These are phyloP conservation scores for Guadua angustifolia DNA, from an alignment of 176 grass and related monocot genomes.

Conservation along the genomic window DNA sequence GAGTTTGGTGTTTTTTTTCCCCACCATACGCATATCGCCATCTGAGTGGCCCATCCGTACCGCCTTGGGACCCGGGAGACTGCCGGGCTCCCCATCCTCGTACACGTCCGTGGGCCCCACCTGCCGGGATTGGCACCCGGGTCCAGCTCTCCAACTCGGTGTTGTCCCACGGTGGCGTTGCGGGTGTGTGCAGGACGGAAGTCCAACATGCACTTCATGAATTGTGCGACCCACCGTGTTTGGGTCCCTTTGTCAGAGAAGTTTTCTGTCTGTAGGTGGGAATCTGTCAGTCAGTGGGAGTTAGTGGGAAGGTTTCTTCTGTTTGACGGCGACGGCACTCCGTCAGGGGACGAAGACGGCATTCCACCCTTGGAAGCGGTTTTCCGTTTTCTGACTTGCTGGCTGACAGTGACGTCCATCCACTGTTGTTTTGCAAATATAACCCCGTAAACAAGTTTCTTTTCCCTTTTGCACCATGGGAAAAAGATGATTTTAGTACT, in stretches of 20 bases:
- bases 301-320: background rate
- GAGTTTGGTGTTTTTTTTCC: too few relatives aligned
- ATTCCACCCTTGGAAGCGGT: background rate
- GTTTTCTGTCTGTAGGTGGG: too few relatives aligned
- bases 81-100: too few relatives aligned
- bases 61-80: too few relatives aligned
- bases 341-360: background rate
- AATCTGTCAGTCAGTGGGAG: background rate
- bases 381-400: background rate
- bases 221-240: accelerated
- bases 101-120: too few relatives aligned
- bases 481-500: background rate
- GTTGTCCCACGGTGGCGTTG: too few relatives aligned
- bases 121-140: too few relatives aligned
- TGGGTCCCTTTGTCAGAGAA: background rate
- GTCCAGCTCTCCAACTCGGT: too few relatives aligned
- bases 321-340: background rate
- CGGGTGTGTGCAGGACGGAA: too few relatives aligned
- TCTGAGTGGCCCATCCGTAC: too few relatives aligned
- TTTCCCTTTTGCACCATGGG: background rate
- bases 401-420: background rate
- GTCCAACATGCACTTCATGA: background rate
- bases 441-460: background rate
- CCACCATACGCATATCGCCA: too few relatives aligned
- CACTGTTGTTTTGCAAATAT: background rate